Evolutionary conservation across 2,329 filamentous ascomycete genomes (phyloP), one percentile per base, ranked within the genome.

Genomic region (Celoporthe dispersa): DNA sequence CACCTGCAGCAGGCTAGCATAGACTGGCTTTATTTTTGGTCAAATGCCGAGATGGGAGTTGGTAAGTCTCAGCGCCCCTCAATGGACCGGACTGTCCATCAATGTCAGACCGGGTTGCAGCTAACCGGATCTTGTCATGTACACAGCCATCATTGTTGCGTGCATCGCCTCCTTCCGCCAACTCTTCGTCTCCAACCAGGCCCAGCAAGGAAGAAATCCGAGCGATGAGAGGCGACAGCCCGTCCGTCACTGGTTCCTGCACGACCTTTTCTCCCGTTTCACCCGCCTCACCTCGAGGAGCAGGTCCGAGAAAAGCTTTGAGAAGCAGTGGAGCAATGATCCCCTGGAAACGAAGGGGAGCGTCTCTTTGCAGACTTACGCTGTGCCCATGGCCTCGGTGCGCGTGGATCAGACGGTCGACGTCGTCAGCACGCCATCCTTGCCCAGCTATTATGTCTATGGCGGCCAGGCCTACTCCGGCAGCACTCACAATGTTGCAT

Each of bases 131-230:
- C 1, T 31, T 55, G n/a, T 55, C 11, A 31, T 31, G 11, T 55
- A 25, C 31, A 14, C n/a, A 55, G 53, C 53, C 53, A 55, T 55
- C 14, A 55, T 55, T 28, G 53, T 55, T 55, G 53, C 53, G 14
- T 55, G 53, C 53, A 55, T 55, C n/a, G 53, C 53, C 53, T 55
- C 53, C n/a, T 55, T 55, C 25, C 53, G 53, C 25, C 53, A 55
- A 31, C 53, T 55, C 25, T 55, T 55, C 25, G n/a, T 55, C 53
- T 55, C 53, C 25, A 55, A 31, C 25, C 19, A 55, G 53, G 6
- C 53, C 25, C 25, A 55, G 25, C 7, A 55, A 25, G 25, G 14
- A 14, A 55, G 53, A 31, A 55, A 14, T 2, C 53, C 53, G 53
- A 55, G 53, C 9, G 53, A 12, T 16, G 53, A 55, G 25, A 31